These are phyloP conservation scores for Penicillium nordicum DNA, from an alignment of 2,329 filamentous ascomycete species.

Conservation along the genomic window DNA sequence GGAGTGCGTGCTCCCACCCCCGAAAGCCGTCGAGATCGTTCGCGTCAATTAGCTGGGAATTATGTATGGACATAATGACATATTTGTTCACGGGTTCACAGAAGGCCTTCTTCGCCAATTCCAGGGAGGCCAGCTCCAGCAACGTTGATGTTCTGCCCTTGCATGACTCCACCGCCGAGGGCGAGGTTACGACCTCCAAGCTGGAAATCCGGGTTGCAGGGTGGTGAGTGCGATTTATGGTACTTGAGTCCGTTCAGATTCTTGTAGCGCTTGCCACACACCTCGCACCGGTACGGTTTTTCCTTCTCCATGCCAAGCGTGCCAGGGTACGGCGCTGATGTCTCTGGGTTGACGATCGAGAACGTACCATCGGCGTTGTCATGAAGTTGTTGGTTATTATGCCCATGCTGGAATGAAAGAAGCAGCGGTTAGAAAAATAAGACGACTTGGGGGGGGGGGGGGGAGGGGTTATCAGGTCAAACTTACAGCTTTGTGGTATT, in stretches of 20 bases:
- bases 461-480: constrained; percentile 10
- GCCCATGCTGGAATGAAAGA: constrained; percentile 62
- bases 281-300: constrained; percentile 96
- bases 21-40: constrained; percentile 28
- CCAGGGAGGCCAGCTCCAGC: constrained; percentile 48
- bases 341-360: constrained; percentile 96
- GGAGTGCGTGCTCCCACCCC: constrained; percentile 15
- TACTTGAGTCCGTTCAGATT: constrained; percentile 99
- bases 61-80: constrained; percentile 21
- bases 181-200: constrained; percentile 44
- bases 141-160: constrained; percentile 47
- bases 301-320: constrained; percentile 99
- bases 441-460: constrained; percentile 30
- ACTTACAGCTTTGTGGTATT: constrained; percentile 73
- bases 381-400: constrained; percentile 93
- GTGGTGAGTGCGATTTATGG: constrained; percentile 77
- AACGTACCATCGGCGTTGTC: constrained; percentile 97
- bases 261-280: constrained; percentile 98
- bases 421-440: constrained; percentile 8
- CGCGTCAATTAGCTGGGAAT: constrained; percentile 28
- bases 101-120: constrained; percentile 44
- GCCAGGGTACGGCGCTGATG: constrained; percentile 87
- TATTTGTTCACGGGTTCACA: constrained; percentile 25
- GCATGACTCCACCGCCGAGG: constrained; percentile 44
- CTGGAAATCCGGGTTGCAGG: constrained; percentile 81